Conservation (phyloP, 2,329 filamentous ascomycete species). For the Rutstroemia sp. region DNA sequence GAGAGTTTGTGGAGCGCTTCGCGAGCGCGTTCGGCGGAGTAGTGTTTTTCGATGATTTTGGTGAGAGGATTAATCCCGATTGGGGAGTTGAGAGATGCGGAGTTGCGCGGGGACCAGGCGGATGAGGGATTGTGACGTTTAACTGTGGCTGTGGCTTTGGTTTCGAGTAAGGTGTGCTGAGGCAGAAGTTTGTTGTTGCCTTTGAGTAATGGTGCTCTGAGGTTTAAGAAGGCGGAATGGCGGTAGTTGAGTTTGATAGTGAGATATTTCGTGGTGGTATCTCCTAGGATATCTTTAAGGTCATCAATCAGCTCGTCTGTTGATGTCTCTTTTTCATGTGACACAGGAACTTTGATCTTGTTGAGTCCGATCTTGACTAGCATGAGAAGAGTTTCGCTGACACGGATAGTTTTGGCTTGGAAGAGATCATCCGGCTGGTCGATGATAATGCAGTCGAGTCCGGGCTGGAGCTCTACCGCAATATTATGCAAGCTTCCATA, state of each 20-base stretch:
- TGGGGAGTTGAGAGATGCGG: slow-evolving; percentile 28
- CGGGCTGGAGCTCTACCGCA: slow-evolving; percentile 22
- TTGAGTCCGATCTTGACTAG: slow-evolving; percentile 24
- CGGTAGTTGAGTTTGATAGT: slow-evolving; percentile 45
- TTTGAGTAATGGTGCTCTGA: slow-evolving; percentile 13
- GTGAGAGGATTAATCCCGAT: slow-evolving; percentile 18
- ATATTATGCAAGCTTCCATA: slow-evolving; percentile 27
- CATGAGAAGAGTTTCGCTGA: slow-evolving; percentile 24
- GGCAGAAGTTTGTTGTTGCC: slow-evolving; percentile 30
- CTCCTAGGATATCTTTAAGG: slow-evolving; percentile 49
- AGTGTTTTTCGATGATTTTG: slow-evolving; percentile 21
- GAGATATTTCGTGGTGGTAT: slow-evolving; percentile 41
- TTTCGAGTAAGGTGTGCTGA: slow-evolving; percentile 44
- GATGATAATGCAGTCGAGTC: slow-evolving; percentile 19
- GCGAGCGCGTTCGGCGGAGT: slow-evolving; percentile 16
- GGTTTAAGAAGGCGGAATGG: slow-evolving; percentile 43
- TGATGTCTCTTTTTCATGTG: slow-evolving; percentile 31
- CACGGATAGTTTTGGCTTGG: slow-evolving; percentile 17
- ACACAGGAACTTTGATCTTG: slow-evolving; percentile 10
- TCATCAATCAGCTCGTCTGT: slow-evolving; percentile 52
- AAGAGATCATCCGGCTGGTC: slow-evolving; percentile 26
- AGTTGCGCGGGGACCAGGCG: slow-evolving; percentile 42
- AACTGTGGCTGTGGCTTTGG: slow-evolving; percentile 43
- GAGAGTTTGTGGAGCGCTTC: slow-evolving; percentile 18
- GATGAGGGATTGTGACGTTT: slow-evolving; percentile 42